Evolutionary conservation across 2,329 filamentous ascomycete genomes (phyloP), one percentile per base, ranked within the genome.

Genomic region (Scolecobasidium constrictum): DNA sequence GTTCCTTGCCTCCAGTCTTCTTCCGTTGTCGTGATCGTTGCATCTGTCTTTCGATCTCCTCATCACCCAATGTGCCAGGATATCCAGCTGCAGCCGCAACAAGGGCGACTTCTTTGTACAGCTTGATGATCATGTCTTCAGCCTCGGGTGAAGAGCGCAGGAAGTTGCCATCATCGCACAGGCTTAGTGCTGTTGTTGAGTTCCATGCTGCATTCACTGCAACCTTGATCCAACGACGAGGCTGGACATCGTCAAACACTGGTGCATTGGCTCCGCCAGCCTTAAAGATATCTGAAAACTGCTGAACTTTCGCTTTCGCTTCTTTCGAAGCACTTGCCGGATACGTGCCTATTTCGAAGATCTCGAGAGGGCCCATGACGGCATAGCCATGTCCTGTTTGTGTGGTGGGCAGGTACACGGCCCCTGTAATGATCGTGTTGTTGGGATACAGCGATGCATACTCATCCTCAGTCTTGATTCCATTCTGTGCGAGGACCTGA

Each of bases 161-260:
- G 52, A 75, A 72, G 0, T 66, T 53, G 1, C 71, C 66, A 16
- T 75, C 75, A 44, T 72, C 68, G 34, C 66, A 64, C 0, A 70
- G 63, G 0, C 73, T 71, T 1, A 79, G 58, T 0, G 75, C 74
- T 34, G 72, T 77, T 26, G 78, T 63, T 0, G 75, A 70, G 49
- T 81, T 81, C 71, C 73, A 79, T 0, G 72, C 66, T 1, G 69
- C 75, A 51, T 81, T 81, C 55, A 75, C 63, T 0, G 79, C 59
- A 0, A 80, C 64, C 55, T 81, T 81, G 41, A 65, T 63, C 76
- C 76, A 81, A 5, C 76, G 66, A 41, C 71, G 66, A 0, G 65
- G 53, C 48, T 81, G 75, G 6, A 81, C 65, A 47, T 80, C 66
- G 3, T 67, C 62, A 28, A 71, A 63, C 4, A 73, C 57, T n/a